Conservation (phyloP, 2,329 filamentous ascomycete genomes). For the Allantophomopsis cytisporea region DNA sequence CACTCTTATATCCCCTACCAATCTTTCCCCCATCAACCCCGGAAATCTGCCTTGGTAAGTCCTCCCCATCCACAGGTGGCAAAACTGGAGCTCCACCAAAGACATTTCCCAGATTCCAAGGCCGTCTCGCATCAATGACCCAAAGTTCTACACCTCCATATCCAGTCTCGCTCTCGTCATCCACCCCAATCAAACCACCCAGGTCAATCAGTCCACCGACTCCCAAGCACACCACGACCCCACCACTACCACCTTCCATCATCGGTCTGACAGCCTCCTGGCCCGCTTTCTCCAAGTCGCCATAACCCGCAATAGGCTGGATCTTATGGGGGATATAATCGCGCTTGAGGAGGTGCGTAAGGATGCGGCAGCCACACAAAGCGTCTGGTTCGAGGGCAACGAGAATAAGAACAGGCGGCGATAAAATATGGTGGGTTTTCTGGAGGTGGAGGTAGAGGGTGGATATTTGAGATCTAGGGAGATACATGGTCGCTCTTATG, state of each 20-base stretch:
- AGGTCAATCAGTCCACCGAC: constrained; percentile 88
- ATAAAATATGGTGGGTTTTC: constrained; percentile 75
- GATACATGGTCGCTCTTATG: constrained; percentile 56
- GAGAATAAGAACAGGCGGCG: constrained; percentile 80
- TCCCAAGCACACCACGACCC: constrained; percentile 82
- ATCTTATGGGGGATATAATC: constrained; percentile 98
- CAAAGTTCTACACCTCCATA: constrained; percentile 87
- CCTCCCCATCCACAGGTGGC: constrained; percentile 29
- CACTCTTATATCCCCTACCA: constrained; percentile 56
- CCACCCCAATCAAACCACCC: constrained; percentile 64
- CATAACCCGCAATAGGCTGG: constrained; percentile 86
- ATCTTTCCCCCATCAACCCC: constrained; percentile 67
- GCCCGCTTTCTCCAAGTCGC: constrained; percentile 70
- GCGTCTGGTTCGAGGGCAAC: constrained; percentile 91
- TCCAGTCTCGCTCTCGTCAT: constrained; percentile 45
- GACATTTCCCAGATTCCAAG: constrained; percentile 90
- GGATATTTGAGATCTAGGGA: constrained; percentile 77
- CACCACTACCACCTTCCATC: constrained; percentile 79
- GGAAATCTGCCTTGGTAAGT: constrained; percentile 32
- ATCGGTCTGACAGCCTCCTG: constrained; percentile 70
- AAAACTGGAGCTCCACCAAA: constrained; percentile 58
- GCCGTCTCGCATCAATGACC: constrained; percentile 81
- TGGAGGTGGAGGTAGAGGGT: constrained; percentile 87
- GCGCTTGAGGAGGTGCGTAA: constrained; percentile 85
- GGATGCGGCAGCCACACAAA: constrained; percentile 86